Conservation (phyloP, 2,329 filamentous ascomycete species). For the Clarireedia paspali region DNA sequence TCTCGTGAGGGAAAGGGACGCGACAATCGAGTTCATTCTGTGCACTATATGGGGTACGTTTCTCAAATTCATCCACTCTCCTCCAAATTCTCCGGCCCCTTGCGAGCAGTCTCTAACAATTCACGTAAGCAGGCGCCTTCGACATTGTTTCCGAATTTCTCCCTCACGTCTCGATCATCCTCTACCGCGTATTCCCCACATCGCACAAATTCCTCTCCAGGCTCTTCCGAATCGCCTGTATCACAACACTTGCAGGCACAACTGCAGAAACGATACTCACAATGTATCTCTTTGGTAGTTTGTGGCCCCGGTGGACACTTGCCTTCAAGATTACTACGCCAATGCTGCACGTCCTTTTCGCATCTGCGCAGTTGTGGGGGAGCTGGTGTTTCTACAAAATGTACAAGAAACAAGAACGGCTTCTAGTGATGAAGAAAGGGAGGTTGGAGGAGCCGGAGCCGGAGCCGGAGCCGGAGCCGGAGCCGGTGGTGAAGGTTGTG, state of each 20-base stretch:
- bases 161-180: slow-evolving; percentile 37
- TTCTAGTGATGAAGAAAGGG: too few species aligned
- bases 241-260: slow-evolving; percentile 34
- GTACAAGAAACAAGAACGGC: slow-evolving; percentile 22
- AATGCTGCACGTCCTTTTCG: slow-evolving; percentile 35
- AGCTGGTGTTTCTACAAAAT: slow-evolving; percentile 35
- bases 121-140: slow-evolving; percentile 33
- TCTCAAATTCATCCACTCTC: neutral
- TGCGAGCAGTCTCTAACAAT: neutral
- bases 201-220: slow-evolving; percentile 33
- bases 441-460: too few species aligned
- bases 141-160: slow-evolving; percentile 39
- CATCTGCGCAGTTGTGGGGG: slow-evolving; percentile 36
- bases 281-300: slow-evolving; percentile 36
- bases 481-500: too few species aligned
- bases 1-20: slow-evolving; percentile 21
- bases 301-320: slow-evolving; percentile 36
- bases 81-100: neutral
- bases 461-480: too few species aligned
- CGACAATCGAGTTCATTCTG: slow-evolving; percentile 26
- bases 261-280: slow-evolving; percentile 35
- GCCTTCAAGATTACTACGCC: slow-evolving; percentile 37
- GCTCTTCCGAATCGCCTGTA: slow-evolving; percentile 32
- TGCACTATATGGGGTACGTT: slow-evolving; percentile 26
- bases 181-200: slow-evolving; percentile 35